These are phyloP conservation scores for Trametes hirsuta DNA, from an alignment of 1,284 basidiomycete species.

Conservation along the genomic window DNA sequence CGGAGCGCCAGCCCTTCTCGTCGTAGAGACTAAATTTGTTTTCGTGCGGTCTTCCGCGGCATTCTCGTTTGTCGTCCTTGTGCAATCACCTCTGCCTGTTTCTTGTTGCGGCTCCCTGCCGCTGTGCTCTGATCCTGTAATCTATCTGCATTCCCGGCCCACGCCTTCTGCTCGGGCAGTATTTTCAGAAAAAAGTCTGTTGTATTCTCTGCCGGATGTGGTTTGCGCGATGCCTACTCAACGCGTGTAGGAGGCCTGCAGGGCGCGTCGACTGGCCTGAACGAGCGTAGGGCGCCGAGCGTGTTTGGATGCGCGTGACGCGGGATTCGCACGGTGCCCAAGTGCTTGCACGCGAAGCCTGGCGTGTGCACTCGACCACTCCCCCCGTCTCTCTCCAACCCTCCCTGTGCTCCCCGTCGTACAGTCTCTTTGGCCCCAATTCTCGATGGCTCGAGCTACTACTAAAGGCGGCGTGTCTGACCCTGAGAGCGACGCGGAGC, in stretches of 20 bases:
- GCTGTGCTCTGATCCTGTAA: slow-evolving; percentile 10
- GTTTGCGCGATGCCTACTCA: too few relatives aligned
- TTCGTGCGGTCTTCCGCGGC: slow-evolving; percentile 15
- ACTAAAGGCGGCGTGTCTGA: slow-evolving; percentile 17
- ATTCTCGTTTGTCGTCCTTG: slow-evolving; percentile 8
- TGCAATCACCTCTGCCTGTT: neutral
- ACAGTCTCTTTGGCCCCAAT: neutral
- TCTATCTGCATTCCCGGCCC: slow-evolving; percentile 6
- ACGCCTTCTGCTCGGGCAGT: neutral
- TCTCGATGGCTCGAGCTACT: slow-evolving; percentile 26
- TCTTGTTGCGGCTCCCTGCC: neutral
- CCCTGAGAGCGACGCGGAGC: slow-evolving; percentile 29
- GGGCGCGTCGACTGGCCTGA: neutral
- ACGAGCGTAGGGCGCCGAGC: neutral
- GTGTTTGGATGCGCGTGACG: slow-evolving; percentile 12
- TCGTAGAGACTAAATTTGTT: slow-evolving; percentile 30
- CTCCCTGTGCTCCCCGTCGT: neutral
- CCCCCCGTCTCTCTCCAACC: slow-evolving; percentile 4
- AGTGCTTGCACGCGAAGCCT: neutral
- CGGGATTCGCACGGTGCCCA: slow-evolving; percentile 21
- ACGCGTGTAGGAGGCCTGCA: too few relatives aligned
- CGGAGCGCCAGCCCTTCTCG: slow-evolving; percentile 80
- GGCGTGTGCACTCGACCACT: slow-evolving; percentile 4
- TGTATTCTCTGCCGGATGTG: neutral
- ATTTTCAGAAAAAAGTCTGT: neutral